phyloP scores from a whole-genome alignment of 2,329 filamentous ascomycete species.

The Fusarium cicatricum region DNA sequence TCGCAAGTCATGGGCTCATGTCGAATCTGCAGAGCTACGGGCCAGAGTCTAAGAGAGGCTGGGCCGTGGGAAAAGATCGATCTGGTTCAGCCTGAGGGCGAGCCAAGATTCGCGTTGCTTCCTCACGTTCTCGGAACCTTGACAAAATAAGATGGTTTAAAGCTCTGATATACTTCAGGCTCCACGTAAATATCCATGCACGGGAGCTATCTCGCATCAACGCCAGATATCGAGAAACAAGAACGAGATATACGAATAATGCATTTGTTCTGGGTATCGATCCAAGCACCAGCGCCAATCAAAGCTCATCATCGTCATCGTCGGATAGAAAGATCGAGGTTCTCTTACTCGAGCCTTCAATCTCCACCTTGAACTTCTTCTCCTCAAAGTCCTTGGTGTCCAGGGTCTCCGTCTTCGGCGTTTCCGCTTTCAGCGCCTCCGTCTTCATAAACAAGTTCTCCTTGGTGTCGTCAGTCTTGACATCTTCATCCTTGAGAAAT shows the following conservation, averaged over 20 bases:
- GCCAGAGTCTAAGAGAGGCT: slow-evolving; percentile 55
- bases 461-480: slow-evolving; percentile 19
- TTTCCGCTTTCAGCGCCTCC: slow-evolving; percentile 9
- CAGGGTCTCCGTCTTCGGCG: slow-evolving; percentile 7
- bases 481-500: slow-evolving; percentile 13
- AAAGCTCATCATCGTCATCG: slow-evolving; percentile 51
- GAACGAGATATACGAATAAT: slow-evolving; percentile 1
- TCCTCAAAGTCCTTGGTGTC: slow-evolving; percentile 13
- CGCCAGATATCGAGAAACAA: neutral
- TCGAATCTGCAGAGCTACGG: slow-evolving; percentile 58
- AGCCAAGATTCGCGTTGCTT: slow-evolving; percentile 53
- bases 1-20: slow-evolving; percentile 61
- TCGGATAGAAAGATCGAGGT: slow-evolving; percentile 50
- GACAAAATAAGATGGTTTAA: slow-evolving; percentile 53
- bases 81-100: slow-evolving; percentile 50
- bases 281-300: slow-evolving; percentile 21
- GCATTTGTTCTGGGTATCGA: slow-evolving; percentile 38
- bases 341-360: slow-evolving; percentile 37
- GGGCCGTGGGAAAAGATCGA: slow-evolving; percentile 62
- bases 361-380: slow-evolving; percentile 32
- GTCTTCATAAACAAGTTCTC: slow-evolving; percentile 2
- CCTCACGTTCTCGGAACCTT: slow-evolving; percentile 62
- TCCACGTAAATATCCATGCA: neutral
- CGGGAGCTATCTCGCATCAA: neutral
- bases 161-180: neutral